Evolutionary conservation across 345 rosid species (phyloP), one percentile per base, ranked within the genome.

Genomic region (Raphanus raphanistrum): DNA sequence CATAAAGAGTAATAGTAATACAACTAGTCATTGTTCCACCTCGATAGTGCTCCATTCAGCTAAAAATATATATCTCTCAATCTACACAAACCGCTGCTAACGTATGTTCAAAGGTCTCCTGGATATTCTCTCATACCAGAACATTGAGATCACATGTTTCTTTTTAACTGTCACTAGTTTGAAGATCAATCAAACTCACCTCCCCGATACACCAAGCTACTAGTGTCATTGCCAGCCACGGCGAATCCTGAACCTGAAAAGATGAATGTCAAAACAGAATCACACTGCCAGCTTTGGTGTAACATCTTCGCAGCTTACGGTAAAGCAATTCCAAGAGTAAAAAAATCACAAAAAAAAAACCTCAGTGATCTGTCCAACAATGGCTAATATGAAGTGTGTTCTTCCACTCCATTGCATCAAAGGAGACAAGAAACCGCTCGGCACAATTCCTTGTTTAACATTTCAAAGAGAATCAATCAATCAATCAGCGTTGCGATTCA

Each of bases 361-460:
- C 97, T 94, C 91, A 4, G 31, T 70, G 31, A 89, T 76, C 64
- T 65, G 85, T 25, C 83, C 81, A 74, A 83, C 90, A 62, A 89
- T 78, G 36, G 86, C 87, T 50, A 89, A 61, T 6, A 92, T 68
- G 80, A 89, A 88, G 63, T 92, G 93, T 8, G 87, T 83, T 84
- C 93, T 87, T 83, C 97, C 97, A 71, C 82, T 80, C 95, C 96
- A 92, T 66, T 92, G 98, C 88, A 90, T 89, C 68, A 90, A 25
- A 21, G 97, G 96, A 50, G 92, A 87, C 84, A 89, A 50, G 70
- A 80, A 82, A 71, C 97, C 96, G 77, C 89, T 94, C 3, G 98
- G 90, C n/a, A 92, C 92, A 81, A 92, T 82, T 31, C 97, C 97
- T 92, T 70, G n/a, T 3, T 21, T 3, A 43, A 12, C 4, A 25